phyloP scores from a whole-genome alignment of 1,139 yeast species.

The Kurtzmaniella quercitrusa region DNA sequence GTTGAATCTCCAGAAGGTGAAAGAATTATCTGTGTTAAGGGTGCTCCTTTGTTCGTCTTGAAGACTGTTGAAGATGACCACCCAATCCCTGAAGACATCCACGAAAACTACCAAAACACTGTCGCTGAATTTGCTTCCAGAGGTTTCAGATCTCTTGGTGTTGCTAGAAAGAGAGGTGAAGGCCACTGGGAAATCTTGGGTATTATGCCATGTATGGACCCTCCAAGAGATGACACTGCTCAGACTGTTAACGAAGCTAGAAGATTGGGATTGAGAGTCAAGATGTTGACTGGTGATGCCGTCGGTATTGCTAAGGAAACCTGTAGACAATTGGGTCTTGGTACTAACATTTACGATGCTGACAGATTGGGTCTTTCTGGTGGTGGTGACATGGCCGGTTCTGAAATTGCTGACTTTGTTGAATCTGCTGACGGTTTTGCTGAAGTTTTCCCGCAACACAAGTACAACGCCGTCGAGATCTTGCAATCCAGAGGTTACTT shows the following conservation, averaged over 20 bases:
- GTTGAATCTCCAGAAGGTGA: constrained; percentile 97
- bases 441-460: constrained; percentile 96
- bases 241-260: constrained; percentile 92
- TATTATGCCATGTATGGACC: constrained; percentile 98
- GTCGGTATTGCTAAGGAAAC: constrained; percentile 99
- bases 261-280: constrained; percentile 88
- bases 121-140: constrained; percentile 96
- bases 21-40: constrained; percentile 93
- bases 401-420: constrained; percentile 92
- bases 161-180: constrained; percentile 98
- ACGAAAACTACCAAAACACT: constrained; percentile 92
- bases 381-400: constrained; percentile 95
- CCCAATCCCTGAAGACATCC: constrained; percentile 93
- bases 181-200: constrained; percentile 98
- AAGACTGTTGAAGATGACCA: constrained; percentile 96
- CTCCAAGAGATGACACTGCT: constrained; percentile 98
- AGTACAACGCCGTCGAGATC: constrained; percentile 87
- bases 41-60: constrained; percentile 93
- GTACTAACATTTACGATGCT: constrained; percentile 96
- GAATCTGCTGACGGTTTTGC: constrained; percentile 97
- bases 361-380: constrained; percentile 96
- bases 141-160: constrained; percentile 99
- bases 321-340: constrained; percentile 95
- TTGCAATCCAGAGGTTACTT: constrained; percentile 89
- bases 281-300: constrained; percentile 99